Evolutionary conservation across 2,329 filamentous ascomycete species (phyloP), one percentile per base, ranked within the genome.

Genomic region (Phialocephala sp.): DNA sequence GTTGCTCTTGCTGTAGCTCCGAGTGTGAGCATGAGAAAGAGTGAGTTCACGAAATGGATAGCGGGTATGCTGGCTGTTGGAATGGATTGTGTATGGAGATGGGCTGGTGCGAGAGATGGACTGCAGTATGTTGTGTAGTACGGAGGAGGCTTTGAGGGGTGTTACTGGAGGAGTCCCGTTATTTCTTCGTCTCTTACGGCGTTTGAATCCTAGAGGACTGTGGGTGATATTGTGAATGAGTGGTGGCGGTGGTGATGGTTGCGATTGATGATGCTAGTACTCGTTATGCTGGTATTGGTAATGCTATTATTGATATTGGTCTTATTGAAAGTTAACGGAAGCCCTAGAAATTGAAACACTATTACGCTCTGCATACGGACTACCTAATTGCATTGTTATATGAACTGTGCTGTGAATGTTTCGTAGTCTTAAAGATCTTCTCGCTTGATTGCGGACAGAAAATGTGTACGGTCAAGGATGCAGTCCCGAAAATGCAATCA

Each of bases 91-190:
- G 27, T 68, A 15, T 72, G 67, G 69, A 69, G 60, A 52, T 66
- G 62, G 41, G 43, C 50, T 12, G 66, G 69, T 20, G 62, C 65
- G 22, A 67, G 63, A 41, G 39, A 62, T 27, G 69, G 66, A 20
- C 35, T 67, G 22, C 65, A 71, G 27, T 65, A 69, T 50, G 59
- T 58, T n/a, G 60, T 60, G 27, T 59, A 67, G 35, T 62, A 63
- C 55, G 65, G 68, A 36, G 55, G 52, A 11, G 67, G 69, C 1
- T 67, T 66, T 56, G 54, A 65, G 15, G 61, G 63, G 14, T 69
- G 65, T 67, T 62, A 66, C 59, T 71, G 66, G 66, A 68, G 62
- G 55, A 66, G 58, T 39, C 69, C 58, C 66, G 66, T 67, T 54
- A 15, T 4, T 54, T 54, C 50, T 32, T 32, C 50, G 24, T 54